A percentile compares a stretch with the other conserved stretches of the same genome.
phyloP scores from a whole-genome alignment of 2,329 filamentous ascomycete genomes.

The Rasamsonia emersonii region DNA sequence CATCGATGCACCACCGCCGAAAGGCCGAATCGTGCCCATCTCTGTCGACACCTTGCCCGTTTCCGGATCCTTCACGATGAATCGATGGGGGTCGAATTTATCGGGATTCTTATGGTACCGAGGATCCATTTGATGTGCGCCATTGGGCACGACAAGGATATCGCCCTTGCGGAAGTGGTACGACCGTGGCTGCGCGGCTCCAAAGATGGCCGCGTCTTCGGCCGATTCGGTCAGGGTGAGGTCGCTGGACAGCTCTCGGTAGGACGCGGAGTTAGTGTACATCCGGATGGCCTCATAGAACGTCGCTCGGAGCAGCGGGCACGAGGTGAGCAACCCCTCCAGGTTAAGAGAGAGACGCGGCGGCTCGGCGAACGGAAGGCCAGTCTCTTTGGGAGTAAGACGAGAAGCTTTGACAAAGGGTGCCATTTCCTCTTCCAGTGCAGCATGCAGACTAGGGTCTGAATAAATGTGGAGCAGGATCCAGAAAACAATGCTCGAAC shows the following conservation, averaged over 20 bases:
- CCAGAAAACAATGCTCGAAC: constrained; percentile 46
- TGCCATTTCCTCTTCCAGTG: constrained; percentile 39
- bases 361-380: constrained; percentile 36
- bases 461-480: constrained; percentile 40
- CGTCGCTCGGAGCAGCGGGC: constrained; percentile 38
- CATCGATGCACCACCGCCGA: constrained; percentile 41
- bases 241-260: constrained; percentile 32
- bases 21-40: constrained; percentile 38
- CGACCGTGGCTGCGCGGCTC: constrained; percentile 20
- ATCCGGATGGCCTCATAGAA: constrained; percentile 41
- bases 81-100: constrained; percentile 37
- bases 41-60: constrained; percentile 25
- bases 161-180: constrained; percentile 36
- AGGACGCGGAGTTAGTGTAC: constrained; percentile 33
- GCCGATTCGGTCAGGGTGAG: constrained; percentile 31
- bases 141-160: constrained; percentile 37
- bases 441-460: constrained; percentile 30
- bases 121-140: constrained; percentile 35
- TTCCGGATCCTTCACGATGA: constrained; percentile 34
- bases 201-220: constrained; percentile 24
- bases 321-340: constrained; percentile 34
- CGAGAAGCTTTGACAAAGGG: constrained; percentile 32
- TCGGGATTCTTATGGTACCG: constrained; percentile 32
- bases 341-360: constrained; percentile 35
- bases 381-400: constrained; percentile 27